Conservation (phyloP, 2,329 filamentous ascomycete species). For the Fusarium aywerte region DNA sequence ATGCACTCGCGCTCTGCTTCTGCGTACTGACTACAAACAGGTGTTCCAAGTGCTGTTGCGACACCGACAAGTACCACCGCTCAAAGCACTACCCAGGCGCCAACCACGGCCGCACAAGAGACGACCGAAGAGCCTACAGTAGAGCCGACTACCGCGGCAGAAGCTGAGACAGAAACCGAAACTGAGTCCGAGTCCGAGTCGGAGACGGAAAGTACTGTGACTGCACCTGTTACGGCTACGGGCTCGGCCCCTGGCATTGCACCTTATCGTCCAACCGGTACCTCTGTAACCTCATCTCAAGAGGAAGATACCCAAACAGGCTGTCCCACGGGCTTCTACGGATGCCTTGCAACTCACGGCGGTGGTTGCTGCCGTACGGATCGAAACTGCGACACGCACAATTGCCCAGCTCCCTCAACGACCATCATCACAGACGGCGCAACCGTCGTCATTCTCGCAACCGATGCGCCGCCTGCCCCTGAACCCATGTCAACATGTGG, state of each 20-base stretch:
- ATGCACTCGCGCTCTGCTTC: not conserved
- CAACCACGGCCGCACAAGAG: conserved; percentile 54
- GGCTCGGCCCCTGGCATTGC: conserved; percentile 53
- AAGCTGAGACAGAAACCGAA: not conserved
- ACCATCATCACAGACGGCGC: conserved; percentile 74
- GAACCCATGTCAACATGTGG: conserved; percentile 69
- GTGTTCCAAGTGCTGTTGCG: conserved; percentile 50
- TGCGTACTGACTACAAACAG: conserved; percentile 35
- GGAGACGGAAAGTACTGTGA: conserved; percentile 36
- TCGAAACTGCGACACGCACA: conserved; percentile 82
- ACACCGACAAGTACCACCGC: conserved; percentile 37
- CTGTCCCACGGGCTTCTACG: conserved; percentile 93
- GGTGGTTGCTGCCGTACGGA: conserved; percentile 89
- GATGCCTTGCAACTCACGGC: conserved; percentile 84
- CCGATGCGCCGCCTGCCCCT: conserved; percentile 58
- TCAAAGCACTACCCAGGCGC: conserved; percentile 34
- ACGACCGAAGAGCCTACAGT: conserved; percentile 51
- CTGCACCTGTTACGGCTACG: conserved; percentile 50
- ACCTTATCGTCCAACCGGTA: conserved; percentile 60
- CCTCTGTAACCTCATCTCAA: conserved; percentile 49
- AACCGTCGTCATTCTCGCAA: conserved; percentile 75
- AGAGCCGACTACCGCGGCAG: conserved; percentile 53
- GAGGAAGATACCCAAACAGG: conserved; percentile 52
- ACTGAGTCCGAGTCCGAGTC: not conserved
- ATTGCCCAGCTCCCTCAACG: conserved; percentile 73